Evolutionary conservation across 495 filamentous ascomycete species (phyloP).

Genomic region (Bathelium albidoporum): DNA sequence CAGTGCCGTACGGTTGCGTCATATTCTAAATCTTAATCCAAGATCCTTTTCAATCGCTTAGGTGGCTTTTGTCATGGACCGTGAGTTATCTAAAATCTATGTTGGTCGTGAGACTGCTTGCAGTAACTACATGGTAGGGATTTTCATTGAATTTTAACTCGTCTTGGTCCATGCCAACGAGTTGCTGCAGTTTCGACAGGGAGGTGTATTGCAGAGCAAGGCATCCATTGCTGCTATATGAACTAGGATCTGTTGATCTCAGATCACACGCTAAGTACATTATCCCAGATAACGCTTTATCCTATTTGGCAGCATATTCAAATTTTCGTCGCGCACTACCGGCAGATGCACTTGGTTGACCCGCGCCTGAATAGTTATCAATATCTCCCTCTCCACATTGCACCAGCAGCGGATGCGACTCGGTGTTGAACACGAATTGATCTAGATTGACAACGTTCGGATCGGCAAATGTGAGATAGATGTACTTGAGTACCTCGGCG

Average conservation of each 20-base stretch:
- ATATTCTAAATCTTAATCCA: too few species aligned
- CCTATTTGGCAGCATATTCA: not conserved
- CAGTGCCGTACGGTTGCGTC: too few species aligned
- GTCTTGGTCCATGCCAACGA: too few species aligned
- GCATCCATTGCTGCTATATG: not conserved
- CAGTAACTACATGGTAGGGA: too few species aligned
- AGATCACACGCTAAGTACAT: not conserved
- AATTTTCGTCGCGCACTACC: not conserved
- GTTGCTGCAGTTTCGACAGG: too few species aligned
- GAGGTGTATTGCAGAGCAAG: not conserved
- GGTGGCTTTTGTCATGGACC: not conserved
- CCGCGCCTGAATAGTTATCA: not conserved
- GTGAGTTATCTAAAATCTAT: not conserved
- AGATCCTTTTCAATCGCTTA: not conserved
- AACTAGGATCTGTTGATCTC: not conserved
- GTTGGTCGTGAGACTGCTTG: too few species aligned
- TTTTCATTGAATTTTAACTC: too few species aligned
- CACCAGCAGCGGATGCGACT: conserved; percentile 25
- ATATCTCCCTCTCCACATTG: conserved; percentile 12
- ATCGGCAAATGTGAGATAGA: conserved; percentile 29
- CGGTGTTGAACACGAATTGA: conserved; percentile 30
- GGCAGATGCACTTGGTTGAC: not conserved
- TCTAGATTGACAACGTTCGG: conserved; percentile 26
- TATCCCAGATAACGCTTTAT: too few species aligned
- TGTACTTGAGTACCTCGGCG: conserved; percentile 59